Evolutionary conservation across 805 yeast genomes (phyloP).

Genomic region (Wickerhamiella parazyma): DNA sequence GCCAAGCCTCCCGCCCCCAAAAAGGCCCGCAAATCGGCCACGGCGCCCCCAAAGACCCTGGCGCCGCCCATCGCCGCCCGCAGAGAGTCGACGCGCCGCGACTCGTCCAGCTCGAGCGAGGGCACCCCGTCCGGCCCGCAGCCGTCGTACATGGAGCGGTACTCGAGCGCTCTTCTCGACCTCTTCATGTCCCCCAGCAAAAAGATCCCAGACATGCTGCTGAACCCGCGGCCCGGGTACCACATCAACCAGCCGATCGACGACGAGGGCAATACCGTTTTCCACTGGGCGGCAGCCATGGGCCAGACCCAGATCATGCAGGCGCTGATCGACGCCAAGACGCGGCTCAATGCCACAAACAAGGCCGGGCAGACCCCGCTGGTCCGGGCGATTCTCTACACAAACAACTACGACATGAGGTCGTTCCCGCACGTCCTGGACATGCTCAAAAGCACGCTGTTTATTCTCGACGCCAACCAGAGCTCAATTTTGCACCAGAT

Average conservation of each 20-base stretch:
- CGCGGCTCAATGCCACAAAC: constrained; percentile 46
- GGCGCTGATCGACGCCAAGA: constrained; percentile 61
- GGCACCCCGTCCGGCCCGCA: background rate
- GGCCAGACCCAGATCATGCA: constrained; percentile 72
- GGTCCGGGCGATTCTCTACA: constrained; percentile 71
- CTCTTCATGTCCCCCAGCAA: constrained; percentile 47
- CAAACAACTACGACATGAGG: constrained; percentile 70
- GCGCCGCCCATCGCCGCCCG: constrained; percentile 8
- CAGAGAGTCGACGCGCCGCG: background rate
- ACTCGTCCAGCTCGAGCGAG: constrained; percentile 6
- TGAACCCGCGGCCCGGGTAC: constrained; percentile 50
- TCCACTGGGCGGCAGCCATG: constrained; percentile 97
- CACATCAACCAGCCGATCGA: constrained; percentile 72
- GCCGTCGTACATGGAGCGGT: constrained; percentile 25
- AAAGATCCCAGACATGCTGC: constrained; percentile 48
- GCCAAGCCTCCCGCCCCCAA: constrained; percentile 15
- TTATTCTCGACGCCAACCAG: constrained; percentile 56
- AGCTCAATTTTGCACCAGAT: constrained; percentile 81
- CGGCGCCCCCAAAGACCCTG: constrained; percentile 10
- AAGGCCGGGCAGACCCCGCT: constrained; percentile 76
- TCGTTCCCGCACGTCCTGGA: constrained; percentile 71
- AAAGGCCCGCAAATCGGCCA: constrained; percentile 14
- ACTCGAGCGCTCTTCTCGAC: constrained; percentile 36
- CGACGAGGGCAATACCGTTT: constrained; percentile 85
- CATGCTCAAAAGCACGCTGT: constrained; percentile 59